Percentiles rank a stretch among this genome's conserved stretches.
These are phyloP conservation scores for Trichosporon inkin DNA, from an alignment of 1,284 basidiomycete genomes.

Conservation along the genomic window DNA sequence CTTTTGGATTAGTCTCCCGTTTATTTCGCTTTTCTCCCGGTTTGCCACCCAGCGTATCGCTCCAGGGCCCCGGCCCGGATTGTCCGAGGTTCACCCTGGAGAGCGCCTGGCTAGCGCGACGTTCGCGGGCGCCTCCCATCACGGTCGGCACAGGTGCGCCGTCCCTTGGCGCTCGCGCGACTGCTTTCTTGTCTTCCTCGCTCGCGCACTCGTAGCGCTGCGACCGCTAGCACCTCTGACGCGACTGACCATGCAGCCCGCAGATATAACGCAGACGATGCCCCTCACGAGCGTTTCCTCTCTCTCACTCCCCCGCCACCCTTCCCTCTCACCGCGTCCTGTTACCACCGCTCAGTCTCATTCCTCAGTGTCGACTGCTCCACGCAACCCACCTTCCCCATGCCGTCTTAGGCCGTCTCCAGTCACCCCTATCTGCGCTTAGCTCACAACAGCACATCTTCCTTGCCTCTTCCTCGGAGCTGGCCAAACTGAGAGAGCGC, in stretches of 20 bases:
- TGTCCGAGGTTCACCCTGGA: not conserved
- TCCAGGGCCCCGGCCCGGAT: not conserved
- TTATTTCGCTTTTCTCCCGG: slow-evolving; percentile 9
- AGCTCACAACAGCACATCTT: not conserved
- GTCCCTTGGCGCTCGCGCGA: not conserved
- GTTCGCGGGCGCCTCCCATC: no score
- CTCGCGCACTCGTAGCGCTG: not conserved
- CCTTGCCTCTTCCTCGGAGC: slow-evolving; percentile 12
- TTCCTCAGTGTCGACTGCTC: not conserved
- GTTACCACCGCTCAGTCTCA: slow-evolving; percentile 2
- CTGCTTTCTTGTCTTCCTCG: slow-evolving; percentile 3
- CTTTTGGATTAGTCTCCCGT: slow-evolving; percentile 6
- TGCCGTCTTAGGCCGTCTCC: not conserved
- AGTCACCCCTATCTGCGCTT: not conserved
- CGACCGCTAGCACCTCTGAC: not conserved
- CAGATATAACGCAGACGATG: not conserved
- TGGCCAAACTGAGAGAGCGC: not conserved
- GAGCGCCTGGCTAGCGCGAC: no score
- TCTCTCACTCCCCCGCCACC: slow-evolving; percentile 2
- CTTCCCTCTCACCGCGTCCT: slow-evolving; percentile 2
- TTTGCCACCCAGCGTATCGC: slow-evolving; percentile 9
- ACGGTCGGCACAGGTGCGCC: not conserved
- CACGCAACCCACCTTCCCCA: slow-evolving; percentile 6
- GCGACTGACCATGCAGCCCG: not conserved
- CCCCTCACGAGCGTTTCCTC: not conserved